Evolutionary conservation across 345 rosid species (phyloP).

Genomic region (Rhizophora apiculata): DNA sequence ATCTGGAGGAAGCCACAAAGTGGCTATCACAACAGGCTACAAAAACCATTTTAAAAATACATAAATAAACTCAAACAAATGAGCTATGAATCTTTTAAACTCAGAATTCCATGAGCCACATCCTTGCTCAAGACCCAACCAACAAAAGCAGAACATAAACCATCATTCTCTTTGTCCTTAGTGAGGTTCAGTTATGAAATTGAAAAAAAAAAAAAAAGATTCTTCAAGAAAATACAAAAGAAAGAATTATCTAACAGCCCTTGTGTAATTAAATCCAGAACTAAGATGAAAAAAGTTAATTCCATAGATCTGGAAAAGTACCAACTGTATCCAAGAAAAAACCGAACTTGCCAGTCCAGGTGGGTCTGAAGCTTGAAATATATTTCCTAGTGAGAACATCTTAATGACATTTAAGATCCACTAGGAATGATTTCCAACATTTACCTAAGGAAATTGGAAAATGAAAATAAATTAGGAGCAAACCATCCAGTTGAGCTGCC

Average conservation of each 20-base stretch:
- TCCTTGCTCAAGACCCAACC: background rate
- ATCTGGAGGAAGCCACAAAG: constrained; percentile 44
- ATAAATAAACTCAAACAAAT: too few relatives aligned
- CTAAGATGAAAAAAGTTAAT: background rate
- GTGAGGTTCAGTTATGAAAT: background rate
- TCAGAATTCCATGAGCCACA: too few relatives aligned
- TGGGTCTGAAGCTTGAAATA: constrained; percentile 78
- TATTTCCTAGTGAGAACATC: constrained; percentile 59
- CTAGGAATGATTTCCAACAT: constrained; percentile 4
- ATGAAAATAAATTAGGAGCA: constrained; percentile 26
- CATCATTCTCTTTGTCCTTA: background rate
- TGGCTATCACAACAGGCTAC: too few relatives aligned
- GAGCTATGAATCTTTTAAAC: too few relatives aligned
- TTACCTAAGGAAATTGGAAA: constrained; percentile 7
- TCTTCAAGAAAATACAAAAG: background rate
- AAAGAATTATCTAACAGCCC: background rate
- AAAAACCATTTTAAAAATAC: too few relatives aligned
- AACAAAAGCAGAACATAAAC: too few relatives aligned
- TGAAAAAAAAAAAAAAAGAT: background rate
- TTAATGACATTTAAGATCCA: constrained; percentile 16
- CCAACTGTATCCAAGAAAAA: constrained; percentile 65
- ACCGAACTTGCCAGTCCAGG: constrained; percentile 64
- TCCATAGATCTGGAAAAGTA: constrained; percentile 25
- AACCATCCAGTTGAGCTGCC: constrained; percentile 90
- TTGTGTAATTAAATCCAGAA: background rate